Evolutionary conservation across 1,139 yeast species (phyloP).

Genomic region (Hyphopichia fennica): DNA sequence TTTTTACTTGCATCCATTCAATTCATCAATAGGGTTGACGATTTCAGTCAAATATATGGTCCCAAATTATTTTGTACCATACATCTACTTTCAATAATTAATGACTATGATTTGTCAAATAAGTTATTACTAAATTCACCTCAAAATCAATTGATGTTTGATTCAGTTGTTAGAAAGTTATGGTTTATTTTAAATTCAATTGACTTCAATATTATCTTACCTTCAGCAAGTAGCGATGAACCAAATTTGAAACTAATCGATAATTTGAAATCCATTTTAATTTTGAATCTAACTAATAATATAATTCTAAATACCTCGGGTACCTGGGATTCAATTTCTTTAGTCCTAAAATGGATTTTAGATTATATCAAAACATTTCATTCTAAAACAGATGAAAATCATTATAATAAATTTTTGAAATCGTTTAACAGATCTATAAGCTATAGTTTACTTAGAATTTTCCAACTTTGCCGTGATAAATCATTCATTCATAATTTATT

Average conservation of each 20-base stretch:
- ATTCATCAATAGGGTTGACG: background rate
- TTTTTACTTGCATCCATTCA: constrained; percentile 11
- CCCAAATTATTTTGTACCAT: constrained; percentile 15
- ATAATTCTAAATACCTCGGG: constrained; percentile 25
- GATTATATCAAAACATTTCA: constrained; percentile 18
- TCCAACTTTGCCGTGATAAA: constrained; percentile 19
- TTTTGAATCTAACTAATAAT: constrained; percentile 32
- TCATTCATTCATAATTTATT: constrained; percentile 18
- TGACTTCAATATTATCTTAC: constrained; percentile 4
- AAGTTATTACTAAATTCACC: constrained; percentile 27
- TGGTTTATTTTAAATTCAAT: constrained; percentile 30
- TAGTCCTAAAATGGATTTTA: constrained; percentile 33
- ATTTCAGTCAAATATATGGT: background rate
- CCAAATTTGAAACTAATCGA: constrained; percentile 14
- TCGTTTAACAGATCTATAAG: constrained; percentile 20
- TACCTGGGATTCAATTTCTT: constrained; percentile 27
- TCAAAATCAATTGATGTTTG: constrained; percentile 28
- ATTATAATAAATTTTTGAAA: background rate
- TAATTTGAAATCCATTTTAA: constrained; percentile 29
- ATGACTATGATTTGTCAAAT: constrained; percentile 36
- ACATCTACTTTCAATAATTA: constrained; percentile 36
- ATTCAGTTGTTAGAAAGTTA: constrained; percentile 31
- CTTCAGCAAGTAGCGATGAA: constrained; percentile 5
- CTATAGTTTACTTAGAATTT: constrained; percentile 23
- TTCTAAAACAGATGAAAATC: constrained; percentile 3